A percentile compares a stretch with the other conserved stretches of the same genome.
Conservation (phyloP, 148 eudicot species). For the Pharnaceum exiguum region DNA sequence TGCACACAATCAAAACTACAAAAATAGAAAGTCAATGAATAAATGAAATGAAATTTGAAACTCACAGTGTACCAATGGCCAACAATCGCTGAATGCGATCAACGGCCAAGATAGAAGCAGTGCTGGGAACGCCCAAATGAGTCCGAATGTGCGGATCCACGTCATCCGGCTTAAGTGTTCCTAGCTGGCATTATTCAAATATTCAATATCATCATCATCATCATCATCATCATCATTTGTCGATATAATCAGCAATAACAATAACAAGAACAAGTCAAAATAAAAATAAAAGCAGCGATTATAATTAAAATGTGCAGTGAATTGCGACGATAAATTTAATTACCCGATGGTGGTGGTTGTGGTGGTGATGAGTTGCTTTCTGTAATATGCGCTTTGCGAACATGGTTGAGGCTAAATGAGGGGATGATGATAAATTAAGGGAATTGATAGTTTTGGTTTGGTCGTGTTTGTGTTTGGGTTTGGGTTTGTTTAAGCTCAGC, state of each 20-base stretch:
- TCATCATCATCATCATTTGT: no score
- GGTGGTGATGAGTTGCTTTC: conserved; percentile 22
- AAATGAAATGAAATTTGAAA: not conserved
- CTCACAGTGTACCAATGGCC: conserved; percentile 82
- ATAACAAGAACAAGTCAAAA: no score
- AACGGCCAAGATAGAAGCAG: conserved; percentile 64
- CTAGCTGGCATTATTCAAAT: conserved; percentile 25
- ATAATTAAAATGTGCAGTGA: no score
- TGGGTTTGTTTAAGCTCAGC: no score
- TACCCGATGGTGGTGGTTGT: conserved; percentile 11
- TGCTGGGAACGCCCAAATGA: conserved; percentile 67
- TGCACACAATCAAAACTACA: not conserved
- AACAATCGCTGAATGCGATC: conserved; percentile 69
- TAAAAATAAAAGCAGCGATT: no score
- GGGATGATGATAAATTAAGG: no score
- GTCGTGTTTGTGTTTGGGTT: no score
- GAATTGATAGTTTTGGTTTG: no score
- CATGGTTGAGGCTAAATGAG: no score
- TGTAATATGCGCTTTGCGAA: conserved; percentile 28
- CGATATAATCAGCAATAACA: no score
- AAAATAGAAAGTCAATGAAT: not conserved
- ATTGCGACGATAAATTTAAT: not conserved
- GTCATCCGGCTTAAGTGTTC: conserved; percentile 27
- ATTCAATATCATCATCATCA: conserved; percentile 20
- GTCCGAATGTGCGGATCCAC: conserved; percentile 34